Base-by-base conservation (phyloP, 805 yeast species). In the Starmerella kuoi region DNA sequence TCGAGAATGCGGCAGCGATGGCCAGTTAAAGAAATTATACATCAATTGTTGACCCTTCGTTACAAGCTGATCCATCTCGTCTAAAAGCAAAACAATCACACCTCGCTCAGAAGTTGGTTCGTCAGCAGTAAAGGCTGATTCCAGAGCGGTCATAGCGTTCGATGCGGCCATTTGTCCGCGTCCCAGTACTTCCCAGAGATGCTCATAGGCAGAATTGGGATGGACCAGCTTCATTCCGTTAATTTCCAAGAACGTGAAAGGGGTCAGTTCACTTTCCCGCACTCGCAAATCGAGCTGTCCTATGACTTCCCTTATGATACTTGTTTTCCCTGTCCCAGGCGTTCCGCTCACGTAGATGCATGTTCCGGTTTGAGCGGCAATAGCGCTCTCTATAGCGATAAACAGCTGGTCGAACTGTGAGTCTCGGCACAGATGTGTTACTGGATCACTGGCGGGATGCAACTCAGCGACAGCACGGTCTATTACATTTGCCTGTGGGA, bases 1-100 rank as follows among this genome's bases (percentile, higher is more conserved):
- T 53, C 78, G 78, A 4, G 97, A 86, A 50, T 76, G 67, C 11
- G 72, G 65, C 54, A 83, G 76, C 0, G 94, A 76, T 4, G 98
- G 95, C 99, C 99, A 91, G 61, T 91, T 91, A 69, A 91, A 86
- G 57, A 91, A 85, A 59, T 91, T 91, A 64, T 91, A 91, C 79
- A 88, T 78, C 27, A 88, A 87, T 33, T 50, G 54, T 57, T 85
- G 95, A 44, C 76, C 77, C 41, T 73, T 76, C 1, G 87, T 78
- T 9, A 86, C 87, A 39, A 91, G 68, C 56, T 91, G 96, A 61
- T 91, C 99, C 45, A 91, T 66, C 59, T 91, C 99, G 62, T 91
- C 99, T 61, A 91, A 65, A 36, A 91, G 63, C 0, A 85, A 79
- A 7, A 91, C 81, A 40, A 81, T 63, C 1, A 87, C 81, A n/a